Percentiles rank a stretch among this genome's conserved stretches.
These are phyloP conservation scores for Wallacemonas sp. DNA, from an alignment of 208 protist species.

Conservation along the genomic window DNA sequence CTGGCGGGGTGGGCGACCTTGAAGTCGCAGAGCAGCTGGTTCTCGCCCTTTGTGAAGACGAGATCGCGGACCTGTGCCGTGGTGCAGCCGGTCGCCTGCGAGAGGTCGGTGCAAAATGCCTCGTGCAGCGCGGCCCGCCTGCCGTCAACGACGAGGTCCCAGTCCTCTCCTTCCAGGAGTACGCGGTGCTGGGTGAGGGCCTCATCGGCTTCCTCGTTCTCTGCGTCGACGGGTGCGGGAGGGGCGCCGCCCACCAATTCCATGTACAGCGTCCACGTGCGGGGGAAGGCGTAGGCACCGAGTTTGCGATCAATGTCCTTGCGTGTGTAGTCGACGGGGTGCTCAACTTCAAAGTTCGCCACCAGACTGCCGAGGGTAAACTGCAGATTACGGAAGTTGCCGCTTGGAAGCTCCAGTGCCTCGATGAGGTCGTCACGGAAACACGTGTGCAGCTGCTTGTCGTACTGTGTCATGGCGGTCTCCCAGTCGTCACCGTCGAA, in stretches of 20 bases:
- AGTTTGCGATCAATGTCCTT: conserved; percentile 18
- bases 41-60: conserved; percentile 7
- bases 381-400: conserved; percentile 22
- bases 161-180: conserved; percentile 17
- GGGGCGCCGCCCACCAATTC: not conserved
- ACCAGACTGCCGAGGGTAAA: conserved; percentile 32
- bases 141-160: conserved; percentile 11
- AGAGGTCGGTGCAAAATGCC: conserved; percentile 8
- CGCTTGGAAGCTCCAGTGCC: conserved; percentile 9
- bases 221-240: not conserved
- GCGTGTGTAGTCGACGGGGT: not conserved
- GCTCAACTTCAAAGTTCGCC: conserved; percentile 28
- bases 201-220: not conserved
- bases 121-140: not conserved
- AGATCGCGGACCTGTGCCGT: not conserved
- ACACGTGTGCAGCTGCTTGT: not conserved
- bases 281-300: conserved; percentile 4
- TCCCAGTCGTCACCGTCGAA: conserved; percentile 20
- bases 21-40: conserved; percentile 9
- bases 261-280: conserved; percentile 31
- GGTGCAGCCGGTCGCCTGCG: not conserved
- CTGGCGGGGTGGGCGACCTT: conserved; percentile 1
- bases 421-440: conserved; percentile 29
- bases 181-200: conserved; percentile 11
- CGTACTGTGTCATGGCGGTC: not conserved